Percentiles rank a stretch among this genome's conserved stretches.
These are phyloP conservation scores for Lipomyces kockii DNA, from an alignment of 805 yeast genomes.

Conservation along the genomic window DNA sequence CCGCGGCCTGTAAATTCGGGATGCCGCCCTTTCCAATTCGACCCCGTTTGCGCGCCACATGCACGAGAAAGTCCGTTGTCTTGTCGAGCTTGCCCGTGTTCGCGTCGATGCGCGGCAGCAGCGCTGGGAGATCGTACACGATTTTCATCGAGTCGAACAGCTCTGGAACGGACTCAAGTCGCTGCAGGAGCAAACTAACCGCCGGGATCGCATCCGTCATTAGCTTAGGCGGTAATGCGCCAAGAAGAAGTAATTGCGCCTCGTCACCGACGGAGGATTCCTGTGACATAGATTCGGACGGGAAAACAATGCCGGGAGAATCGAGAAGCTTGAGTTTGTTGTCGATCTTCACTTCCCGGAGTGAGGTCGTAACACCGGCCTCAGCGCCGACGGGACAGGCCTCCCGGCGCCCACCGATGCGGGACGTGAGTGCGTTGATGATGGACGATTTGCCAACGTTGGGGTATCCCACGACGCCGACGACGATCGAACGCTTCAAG, in stretches of 20 bases:
- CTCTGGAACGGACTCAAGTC: constrained; percentile 71
- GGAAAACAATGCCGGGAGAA: constrained; percentile 98
- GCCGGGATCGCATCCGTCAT: constrained; percentile 85
- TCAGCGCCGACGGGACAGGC: constrained; percentile 97
- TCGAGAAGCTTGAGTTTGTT: constrained; percentile 86
- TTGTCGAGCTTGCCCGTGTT: constrained; percentile 72
- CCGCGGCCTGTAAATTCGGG: constrained; percentile 87
- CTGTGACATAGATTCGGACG: constrained; percentile 47
- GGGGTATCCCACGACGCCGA: constrained; percentile 97
- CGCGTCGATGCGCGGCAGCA: constrained; percentile 51
- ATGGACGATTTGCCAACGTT: constrained; percentile 91
- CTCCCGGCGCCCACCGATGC: constrained; percentile 61
- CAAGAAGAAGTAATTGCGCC: constrained; percentile 86
- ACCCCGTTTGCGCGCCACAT: constrained; percentile 90
- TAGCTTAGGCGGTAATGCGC: constrained; percentile 87
- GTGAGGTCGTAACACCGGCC: constrained; percentile 93
- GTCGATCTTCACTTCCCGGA: constrained; percentile 91
- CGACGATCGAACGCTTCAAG: constrained; percentile 84
- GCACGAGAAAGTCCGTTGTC: constrained; percentile 84
- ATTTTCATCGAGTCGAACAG: constrained; percentile 68
- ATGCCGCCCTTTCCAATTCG: constrained; percentile 91
- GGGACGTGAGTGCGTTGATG: constrained; percentile 77
- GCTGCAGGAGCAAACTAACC: constrained; percentile 72
- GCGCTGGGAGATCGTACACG: constrained; percentile 78
- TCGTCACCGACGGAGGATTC: constrained; percentile 56